Conservation (phyloP, 129 eudicot species). For the Centrapalus pauciflorus region DNA sequence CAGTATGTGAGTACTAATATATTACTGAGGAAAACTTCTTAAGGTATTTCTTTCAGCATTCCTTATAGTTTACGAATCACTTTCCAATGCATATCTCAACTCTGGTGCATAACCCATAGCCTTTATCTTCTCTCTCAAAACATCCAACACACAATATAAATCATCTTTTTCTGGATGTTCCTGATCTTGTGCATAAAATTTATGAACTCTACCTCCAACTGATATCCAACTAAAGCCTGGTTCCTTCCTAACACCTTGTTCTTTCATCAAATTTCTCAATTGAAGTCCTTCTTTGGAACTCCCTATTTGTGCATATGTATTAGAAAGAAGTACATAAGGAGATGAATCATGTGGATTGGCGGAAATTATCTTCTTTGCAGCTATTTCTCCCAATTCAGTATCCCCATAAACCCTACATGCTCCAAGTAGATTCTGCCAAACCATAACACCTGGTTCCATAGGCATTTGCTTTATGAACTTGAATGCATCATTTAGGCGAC, state of each 20-base stretch:
- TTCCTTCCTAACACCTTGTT: conserved; percentile 25
- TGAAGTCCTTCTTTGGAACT: neutral
- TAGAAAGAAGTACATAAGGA: conserved; percentile 24
- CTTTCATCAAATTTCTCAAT: conserved; percentile 25
- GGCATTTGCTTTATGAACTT: neutral
- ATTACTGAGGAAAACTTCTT: neutral
- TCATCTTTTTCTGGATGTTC: conserved; percentile 22
- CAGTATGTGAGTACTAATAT: neutral
- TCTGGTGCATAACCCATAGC: conserved; percentile 10
- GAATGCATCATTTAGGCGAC: conserved; percentile 15
- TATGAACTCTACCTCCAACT: conserved; percentile 17
- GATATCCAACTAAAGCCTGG: conserved; percentile 15
- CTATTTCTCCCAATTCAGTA: conserved; percentile 19
- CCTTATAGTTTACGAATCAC: neutral
- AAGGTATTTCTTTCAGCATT: neutral
- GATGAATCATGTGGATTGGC: conserved; percentile 12
- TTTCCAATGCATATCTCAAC: neutral
- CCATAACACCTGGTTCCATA: neutral
- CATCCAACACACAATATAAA: conserved; percentile 19
- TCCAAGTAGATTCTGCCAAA: conserved; percentile 34
- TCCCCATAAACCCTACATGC: conserved; percentile 28
- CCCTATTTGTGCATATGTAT: conserved; percentile 14
- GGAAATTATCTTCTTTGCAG: conserved; percentile 23
- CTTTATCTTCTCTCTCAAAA: conserved; percentile 3
- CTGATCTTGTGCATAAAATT: conserved; percentile 24